These are phyloP conservation scores for Heterotrichella gracilis DNA, from an alignment of 352 stramenopile genomes.

Conservation along the genomic window DNA sequence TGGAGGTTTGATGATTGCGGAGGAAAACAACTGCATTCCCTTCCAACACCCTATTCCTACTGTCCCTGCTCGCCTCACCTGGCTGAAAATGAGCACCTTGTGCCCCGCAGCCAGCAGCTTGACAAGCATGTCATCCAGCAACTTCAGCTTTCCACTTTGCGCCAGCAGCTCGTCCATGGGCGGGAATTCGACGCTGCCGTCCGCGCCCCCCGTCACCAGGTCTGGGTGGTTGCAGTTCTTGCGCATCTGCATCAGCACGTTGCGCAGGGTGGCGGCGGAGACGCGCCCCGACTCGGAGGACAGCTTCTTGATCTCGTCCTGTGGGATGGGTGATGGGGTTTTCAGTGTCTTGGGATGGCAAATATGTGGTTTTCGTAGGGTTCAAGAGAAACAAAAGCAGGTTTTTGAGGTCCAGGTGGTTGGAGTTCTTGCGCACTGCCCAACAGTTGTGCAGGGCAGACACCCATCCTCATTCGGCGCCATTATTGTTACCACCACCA, in stretches of 20 bases:
- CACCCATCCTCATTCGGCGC: too few relatives aligned
- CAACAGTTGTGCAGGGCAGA: too few relatives aligned
- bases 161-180: slow-evolving; percentile 58
- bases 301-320: not conserved
- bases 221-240: slow-evolving; percentile 97
- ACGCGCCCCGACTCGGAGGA: not conserved
- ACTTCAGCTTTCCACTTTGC: slow-evolving; percentile 47
- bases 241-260: slow-evolving; percentile 92
- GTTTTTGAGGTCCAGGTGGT: too few relatives aligned
- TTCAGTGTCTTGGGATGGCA: not conserved
- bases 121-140: slow-evolving; percentile 84
- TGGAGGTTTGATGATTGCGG: too few relatives aligned
- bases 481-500: not conserved
- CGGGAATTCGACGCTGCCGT: slow-evolving; percentile 30
- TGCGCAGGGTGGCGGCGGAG: slow-evolving; percentile 37
- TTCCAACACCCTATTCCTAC: too few relatives aligned
- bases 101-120: slow-evolving; percentile 72
- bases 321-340: not conserved
- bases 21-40: too few relatives aligned
- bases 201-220: slow-evolving; percentile 49
- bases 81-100: slow-evolving; percentile 91
- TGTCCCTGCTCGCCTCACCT: too few relatives aligned
- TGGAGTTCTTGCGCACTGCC: too few relatives aligned
- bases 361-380: too few relatives aligned
- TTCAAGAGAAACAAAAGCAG: too few relatives aligned